These are phyloP conservation scores for Baudoinia panamericana DNA, from an alignment of 495 filamentous ascomycete genomes.

Conservation along the genomic window DNA sequence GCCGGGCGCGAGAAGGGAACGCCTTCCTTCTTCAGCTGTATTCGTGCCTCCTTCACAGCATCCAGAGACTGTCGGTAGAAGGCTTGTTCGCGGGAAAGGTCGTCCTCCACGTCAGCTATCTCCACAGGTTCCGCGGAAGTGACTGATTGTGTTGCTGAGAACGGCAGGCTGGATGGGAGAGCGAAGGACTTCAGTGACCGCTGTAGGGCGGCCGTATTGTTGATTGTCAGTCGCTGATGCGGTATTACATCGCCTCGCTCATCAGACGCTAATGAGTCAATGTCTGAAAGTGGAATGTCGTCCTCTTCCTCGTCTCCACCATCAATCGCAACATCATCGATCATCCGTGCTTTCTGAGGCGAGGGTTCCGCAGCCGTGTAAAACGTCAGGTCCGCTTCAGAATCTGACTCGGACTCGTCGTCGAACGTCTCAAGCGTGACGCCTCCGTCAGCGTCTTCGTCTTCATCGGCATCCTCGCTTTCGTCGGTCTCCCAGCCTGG, in stretches of 20 bases:
- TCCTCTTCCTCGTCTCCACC: constrained; percentile 29
- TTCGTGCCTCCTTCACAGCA: constrained; percentile 57
- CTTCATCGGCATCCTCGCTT: constrained; percentile 18
- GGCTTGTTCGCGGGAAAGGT: constrained; percentile 76
- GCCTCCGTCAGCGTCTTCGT: constrained; percentile 21
- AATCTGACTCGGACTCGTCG: constrained; percentile 16
- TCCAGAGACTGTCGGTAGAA: constrained; percentile 87
- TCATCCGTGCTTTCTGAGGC: constrained; percentile 35
- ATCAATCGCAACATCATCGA: constrained; percentile 22
- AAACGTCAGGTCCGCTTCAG: constrained; percentile 15
- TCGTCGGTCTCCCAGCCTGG: constrained; percentile 29
- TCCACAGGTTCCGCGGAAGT: constrained; percentile 39
- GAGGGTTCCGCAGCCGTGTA: constrained; percentile 19
- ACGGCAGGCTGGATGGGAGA: constrained; percentile 45
- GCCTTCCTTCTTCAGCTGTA: constrained; percentile 63
- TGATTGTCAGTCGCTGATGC: constrained; percentile 89
- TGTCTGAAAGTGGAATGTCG: constrained; percentile 74
- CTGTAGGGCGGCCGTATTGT: constrained; percentile 79
- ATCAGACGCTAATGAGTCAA: constrained; percentile 61
- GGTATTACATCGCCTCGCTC: constrained; percentile 76
- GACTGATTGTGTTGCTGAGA: constrained; percentile 53
- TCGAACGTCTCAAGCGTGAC: constrained; percentile 12
- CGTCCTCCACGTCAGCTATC: constrained; percentile 65
- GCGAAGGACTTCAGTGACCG: constrained; percentile 64
- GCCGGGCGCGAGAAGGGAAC: constrained; percentile 73